These are phyloP conservation scores for Penicillium sp. DNA, from an alignment of 2,329 filamentous ascomycete genomes.

Conservation along the genomic window DNA sequence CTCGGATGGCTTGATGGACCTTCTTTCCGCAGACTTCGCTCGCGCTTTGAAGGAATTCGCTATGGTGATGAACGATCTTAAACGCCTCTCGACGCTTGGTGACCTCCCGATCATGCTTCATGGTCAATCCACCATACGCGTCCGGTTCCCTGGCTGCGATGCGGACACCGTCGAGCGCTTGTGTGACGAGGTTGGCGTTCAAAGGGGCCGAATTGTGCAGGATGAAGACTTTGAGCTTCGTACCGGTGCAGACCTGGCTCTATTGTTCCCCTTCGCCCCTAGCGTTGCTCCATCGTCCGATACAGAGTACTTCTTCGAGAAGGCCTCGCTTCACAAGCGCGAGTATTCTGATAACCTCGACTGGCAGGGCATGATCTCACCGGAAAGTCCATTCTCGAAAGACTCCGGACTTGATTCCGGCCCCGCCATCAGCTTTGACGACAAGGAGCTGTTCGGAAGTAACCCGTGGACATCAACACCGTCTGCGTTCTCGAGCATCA, in stretches of 20 bases:
- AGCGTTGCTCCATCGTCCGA: conserved; percentile 47
- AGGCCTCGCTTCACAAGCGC: conserved; percentile 29
- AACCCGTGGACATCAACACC: conserved; percentile 53
- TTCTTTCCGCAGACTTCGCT: conserved; percentile 81
- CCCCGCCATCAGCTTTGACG: conserved; percentile 38
- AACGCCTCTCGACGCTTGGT: conserved; percentile 68
- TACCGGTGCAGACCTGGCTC: conserved; percentile 64
- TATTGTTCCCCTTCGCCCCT: conserved; percentile 83
- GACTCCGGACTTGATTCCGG: conserved; percentile 23
- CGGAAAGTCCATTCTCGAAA: conserved; percentile 28
- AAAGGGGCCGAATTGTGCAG: conserved; percentile 70
- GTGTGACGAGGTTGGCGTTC: conserved; percentile 81
- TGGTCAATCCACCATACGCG: conserved; percentile 61
- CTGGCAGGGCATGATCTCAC: conserved; percentile 55
- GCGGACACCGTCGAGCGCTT: conserved; percentile 72
- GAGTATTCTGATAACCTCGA: conserved; percentile 44
- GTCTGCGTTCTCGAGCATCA: conserved; percentile 55
- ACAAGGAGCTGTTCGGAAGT: conserved; percentile 41
- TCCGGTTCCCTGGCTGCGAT: conserved; percentile 90
- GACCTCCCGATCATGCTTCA: conserved; percentile 77
- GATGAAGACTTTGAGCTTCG: conserved; percentile 68
- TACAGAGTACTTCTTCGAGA: conserved; percentile 41
- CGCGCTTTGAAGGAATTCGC: conserved; percentile 79
- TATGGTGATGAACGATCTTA: conserved; percentile 72
- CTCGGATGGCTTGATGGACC: conserved; percentile 75